These are phyloP conservation scores for Periconia macrospinosa DNA, from an alignment of 2,329 filamentous ascomycete genomes.

Conservation along the genomic window DNA sequence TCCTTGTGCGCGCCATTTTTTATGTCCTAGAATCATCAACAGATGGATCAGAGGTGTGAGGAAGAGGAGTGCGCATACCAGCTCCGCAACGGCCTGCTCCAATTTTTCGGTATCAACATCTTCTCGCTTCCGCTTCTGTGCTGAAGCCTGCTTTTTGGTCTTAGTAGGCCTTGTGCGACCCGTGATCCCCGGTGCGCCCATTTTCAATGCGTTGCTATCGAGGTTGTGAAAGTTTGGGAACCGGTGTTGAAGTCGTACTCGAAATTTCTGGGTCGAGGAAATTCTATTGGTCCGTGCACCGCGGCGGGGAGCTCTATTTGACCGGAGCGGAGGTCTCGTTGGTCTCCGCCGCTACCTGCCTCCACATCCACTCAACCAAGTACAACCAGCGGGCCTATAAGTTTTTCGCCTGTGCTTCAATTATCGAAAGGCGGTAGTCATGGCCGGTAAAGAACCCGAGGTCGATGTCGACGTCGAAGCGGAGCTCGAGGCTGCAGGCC, in stretches of 20 bases:
- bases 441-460: constrained; percentile 60
- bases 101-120: constrained; percentile 53
- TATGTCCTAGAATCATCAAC: constrained; percentile 54
- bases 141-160: constrained; percentile 58
- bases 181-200: constrained; percentile 39
- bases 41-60: background rate
- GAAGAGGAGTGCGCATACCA: constrained; percentile 33
- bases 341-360: background rate
- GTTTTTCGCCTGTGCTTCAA: constrained; percentile 1
- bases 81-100: constrained; percentile 46
- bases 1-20: constrained; percentile 63
- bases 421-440: constrained; percentile 23
- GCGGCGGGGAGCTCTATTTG: constrained; percentile 4
- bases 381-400: background rate
- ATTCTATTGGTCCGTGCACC: constrained; percentile 18
- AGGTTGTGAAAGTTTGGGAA: background rate
- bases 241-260: background rate
- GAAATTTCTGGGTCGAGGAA: constrained; percentile 29
- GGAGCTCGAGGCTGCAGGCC: constrained; percentile 79
- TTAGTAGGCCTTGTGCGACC: constrained; percentile 53
- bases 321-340: background rate
- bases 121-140: constrained; percentile 58
- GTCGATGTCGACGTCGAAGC: constrained; percentile 61
- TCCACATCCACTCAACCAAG: background rate
- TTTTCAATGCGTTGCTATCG: constrained; percentile 16